Base-by-base conservation (phyloP, 495 filamentous ascomycete genomes). In the Glonium stellatum region DNA sequence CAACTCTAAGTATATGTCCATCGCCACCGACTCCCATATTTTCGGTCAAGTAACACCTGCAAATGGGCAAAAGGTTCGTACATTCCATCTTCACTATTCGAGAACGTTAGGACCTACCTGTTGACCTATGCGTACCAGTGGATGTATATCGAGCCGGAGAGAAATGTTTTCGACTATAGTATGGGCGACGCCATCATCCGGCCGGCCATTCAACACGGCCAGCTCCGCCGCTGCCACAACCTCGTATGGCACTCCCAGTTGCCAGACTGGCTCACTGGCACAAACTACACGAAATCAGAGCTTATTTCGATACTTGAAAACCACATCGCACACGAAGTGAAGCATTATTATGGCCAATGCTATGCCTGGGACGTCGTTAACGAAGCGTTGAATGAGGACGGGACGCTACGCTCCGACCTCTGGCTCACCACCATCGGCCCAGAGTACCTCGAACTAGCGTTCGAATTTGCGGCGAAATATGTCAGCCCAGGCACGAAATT, bases 21-120 rank as follows among this genome's bases (percentile, higher is more conserved):
- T 78, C 64, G 71, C 79, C 37, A 66, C 64, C 37, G 70, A 80
- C 64, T 71, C 69, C 15, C 67, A 69, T 58, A 73, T 78, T 60
- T 83, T 83, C 66, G 78, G 78, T 55, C 75, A 78, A 67, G 73
- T 78, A 4, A 82, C 79, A 0, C 80, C 78, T 9, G 73, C 76
- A 46, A 82, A 82, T 69, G 75, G 74, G 41, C 73, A 76, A 70
- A 82, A 81, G 70, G 66, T 61, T 27, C 22, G 71, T 68, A 31
- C 27, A 31, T 31, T 31, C 27, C 27, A 31, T 31, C 27, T 31
- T 31, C 27, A 31, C 27, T 31, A 31, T 31, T 31, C 6, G 2
- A 31, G 6, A 3, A 3, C 27, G 2, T 31, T 31, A 31, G 6
- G 27, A 31, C 27, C 3, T 2, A 31, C 27, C 27, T 31, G n/a